Evolutionary conservation across 768 basidiomycete genomes (phyloP), one percentile per base, ranked within the genome.

Genomic region (Podaxis sp.): DNA sequence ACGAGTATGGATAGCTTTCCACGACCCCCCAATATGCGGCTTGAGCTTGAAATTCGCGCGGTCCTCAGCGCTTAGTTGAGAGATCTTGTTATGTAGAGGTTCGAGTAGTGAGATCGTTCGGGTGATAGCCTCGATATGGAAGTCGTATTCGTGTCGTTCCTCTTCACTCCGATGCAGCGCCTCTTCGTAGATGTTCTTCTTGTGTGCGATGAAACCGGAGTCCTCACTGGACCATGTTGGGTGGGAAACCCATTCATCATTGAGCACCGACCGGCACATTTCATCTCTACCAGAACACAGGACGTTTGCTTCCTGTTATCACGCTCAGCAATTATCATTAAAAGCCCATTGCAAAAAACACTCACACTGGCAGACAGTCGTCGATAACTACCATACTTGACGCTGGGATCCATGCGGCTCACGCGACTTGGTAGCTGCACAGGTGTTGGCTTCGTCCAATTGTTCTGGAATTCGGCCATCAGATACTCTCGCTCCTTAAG

Each of bases 241-340:
- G 72, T 98, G 96, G 4, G 96, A 95, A 17, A 99, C 90, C 96
- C 96, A 99, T 67, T 96, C 93, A 72, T 99, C 97, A 71, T 99
- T 99, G 57, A 99, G 78, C 4, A 99, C 97, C 6, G 91, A 88
- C 70, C 89, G 90, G 74, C 96, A 98, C 90, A 99, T 96, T 22
- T 95, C 92, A 69, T 99, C 97, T 15, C 97, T 90, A 2, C 97
- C 97, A 2, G 96, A 92, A 71, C 97, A 99, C 0, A 89, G 79
- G 13, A 96, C 88, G 58, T 89, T 89, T 60, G 87, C 86, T 75
- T 96, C 96, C 95, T 97, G 68, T 38, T 58, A 15, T 12, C 4
- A 24, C 56, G 52, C 33, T n/a, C 12, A 53, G 41, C 15, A 36
- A 51, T 22, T 26, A 22, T 11, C 30, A 51, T 4, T 36, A 56